phyloP scores from a whole-genome alignment of 1,284 basidiomycete genomes.

The Lignosus rhinocerotis region DNA sequence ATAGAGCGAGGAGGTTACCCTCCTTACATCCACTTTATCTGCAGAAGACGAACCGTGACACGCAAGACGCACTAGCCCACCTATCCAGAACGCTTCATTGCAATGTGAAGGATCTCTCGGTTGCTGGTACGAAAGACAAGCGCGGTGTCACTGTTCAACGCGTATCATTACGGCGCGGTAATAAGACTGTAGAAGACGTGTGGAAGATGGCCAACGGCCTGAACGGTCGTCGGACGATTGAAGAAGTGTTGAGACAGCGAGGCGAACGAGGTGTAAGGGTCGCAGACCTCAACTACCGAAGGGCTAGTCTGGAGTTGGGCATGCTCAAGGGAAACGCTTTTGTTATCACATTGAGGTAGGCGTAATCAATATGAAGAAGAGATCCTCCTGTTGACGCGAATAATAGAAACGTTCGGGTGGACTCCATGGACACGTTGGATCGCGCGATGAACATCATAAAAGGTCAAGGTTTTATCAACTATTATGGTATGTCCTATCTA shows the following conservation, averaged over 20 bases:
- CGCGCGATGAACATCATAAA: constrained; percentile 82
- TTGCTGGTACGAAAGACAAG: constrained; percentile 98
- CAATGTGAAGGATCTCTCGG: constrained; percentile 77
- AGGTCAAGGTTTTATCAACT: constrained; percentile 93
- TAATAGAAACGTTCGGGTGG: constrained; percentile 77
- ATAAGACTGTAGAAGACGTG: constrained; percentile 81
- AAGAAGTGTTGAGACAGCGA: constrained; percentile 64
- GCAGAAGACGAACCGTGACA: constrained; percentile 98
- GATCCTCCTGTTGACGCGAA: background rate
- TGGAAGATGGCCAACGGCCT: constrained; percentile 80
- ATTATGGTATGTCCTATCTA: constrained; percentile 69
- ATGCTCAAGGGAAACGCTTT: constrained; percentile 97
- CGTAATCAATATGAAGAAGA: background rate
- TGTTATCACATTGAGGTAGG: constrained; percentile 88
- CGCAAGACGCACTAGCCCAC: constrained; percentile 88
- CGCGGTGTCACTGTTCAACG: constrained; percentile 95
- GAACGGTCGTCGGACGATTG: constrained; percentile 54
- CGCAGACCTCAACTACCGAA: constrained; percentile 85
- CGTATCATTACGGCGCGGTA: constrained; percentile 80
- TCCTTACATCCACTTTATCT: constrained; percentile 94
- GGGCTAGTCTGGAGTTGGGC: constrained; percentile 84
- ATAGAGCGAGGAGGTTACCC: constrained; percentile 65
- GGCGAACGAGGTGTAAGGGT: constrained; percentile 92
- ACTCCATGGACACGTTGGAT: constrained; percentile 72
- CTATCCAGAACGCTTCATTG: constrained; percentile 77